Evolutionary conservation across 1,284 basidiomycete genomes (phyloP).

Genomic region (Cutaneotrichosporon sp.): DNA sequence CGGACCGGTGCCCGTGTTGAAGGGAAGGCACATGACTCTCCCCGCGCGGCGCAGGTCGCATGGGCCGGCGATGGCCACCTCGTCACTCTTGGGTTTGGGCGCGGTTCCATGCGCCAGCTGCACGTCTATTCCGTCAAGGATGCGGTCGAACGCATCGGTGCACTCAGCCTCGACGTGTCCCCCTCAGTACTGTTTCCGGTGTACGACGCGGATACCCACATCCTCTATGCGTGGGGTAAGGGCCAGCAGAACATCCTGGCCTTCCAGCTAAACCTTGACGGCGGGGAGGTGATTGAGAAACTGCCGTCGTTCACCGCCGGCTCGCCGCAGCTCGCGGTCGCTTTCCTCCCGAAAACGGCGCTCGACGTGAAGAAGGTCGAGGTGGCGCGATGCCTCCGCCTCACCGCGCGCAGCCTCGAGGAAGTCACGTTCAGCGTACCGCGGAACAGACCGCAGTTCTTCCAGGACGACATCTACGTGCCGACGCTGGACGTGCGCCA

Average conservation of each 20-base stretch:
- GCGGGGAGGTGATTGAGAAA: slow-evolving; percentile 35
- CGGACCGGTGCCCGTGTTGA: slow-evolving; percentile 17
- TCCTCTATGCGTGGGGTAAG: slow-evolving; percentile 51
- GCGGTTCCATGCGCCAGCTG: slow-evolving; percentile 49
- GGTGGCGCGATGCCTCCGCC: slow-evolving; percentile 42
- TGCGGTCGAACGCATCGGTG: slow-evolving; percentile 28
- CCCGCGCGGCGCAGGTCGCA: slow-evolving; percentile 47
- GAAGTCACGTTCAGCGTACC: slow-evolving; percentile 51
- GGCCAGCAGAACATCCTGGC: slow-evolving; percentile 50
- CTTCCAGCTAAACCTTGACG: slow-evolving; percentile 44
- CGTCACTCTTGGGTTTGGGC: slow-evolving; percentile 49
- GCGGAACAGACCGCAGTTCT: slow-evolving; percentile 50
- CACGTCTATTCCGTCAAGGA: slow-evolving; percentile 40
- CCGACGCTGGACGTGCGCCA: slow-evolving; percentile 39
- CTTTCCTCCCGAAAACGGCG: slow-evolving; percentile 47
- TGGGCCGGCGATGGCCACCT: slow-evolving; percentile 48
- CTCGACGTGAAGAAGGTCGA: slow-evolving; percentile 50
- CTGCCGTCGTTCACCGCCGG: slow-evolving; percentile 43
- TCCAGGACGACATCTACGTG: slow-evolving; percentile 53
- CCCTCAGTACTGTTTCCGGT: slow-evolving; percentile 51
- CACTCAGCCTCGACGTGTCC: slow-evolving; percentile 48
- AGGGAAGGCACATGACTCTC: slow-evolving; percentile 45
- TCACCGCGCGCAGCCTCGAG: slow-evolving; percentile 48
- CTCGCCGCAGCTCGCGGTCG: slow-evolving; percentile 46
- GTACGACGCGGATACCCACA: slow-evolving; percentile 50